Base-by-base conservation (phyloP, 768 basidiomycete genomes). In the Leucosporidium creatinivorum region DNA sequence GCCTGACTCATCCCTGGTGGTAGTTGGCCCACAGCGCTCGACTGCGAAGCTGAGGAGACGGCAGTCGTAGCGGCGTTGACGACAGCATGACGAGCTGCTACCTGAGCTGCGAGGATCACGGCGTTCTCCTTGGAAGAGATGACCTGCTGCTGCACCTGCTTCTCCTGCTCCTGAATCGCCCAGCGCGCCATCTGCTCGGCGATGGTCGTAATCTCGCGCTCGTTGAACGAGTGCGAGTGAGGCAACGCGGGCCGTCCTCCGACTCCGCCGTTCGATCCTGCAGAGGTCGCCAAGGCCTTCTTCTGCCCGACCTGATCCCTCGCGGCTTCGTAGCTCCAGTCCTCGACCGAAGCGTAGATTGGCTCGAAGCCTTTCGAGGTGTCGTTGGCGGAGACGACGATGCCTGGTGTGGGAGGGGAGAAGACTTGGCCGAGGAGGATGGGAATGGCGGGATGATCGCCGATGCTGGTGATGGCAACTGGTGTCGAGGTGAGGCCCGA, bases 401-500 rank as follows among this genome's bases (percentile, higher is more conserved):
- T 67, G 30, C 73, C 73, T 1, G 73, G 66, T 3, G 68, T 68
- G 15, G 70, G 73, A 7, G 70, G 73, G 13, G 64, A 62, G 61
- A 72, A 74, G 58, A 58, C 64, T 26, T 69, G 69, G 9, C 69
- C 67, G 48, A 74, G 69, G 19, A 73, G 55, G 58, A 66, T 58
- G 36, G 73, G 73, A n/a, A 73, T 64, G 2, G 67, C 67, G 47
- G 69, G 67, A 36, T 73, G 72, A 17, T 39, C 48, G 6, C 61
- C 55, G 28, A 58, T 52, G 17, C 57, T 30, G 17, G 47, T 54
- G 63, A 57, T 50, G 36, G 54, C n/a, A 4, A 15, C 25, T 33
- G 49, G 56, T 23, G 19, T 26, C 28, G 17, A 4, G 50, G 26
- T 3, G 52, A 39, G 33, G 47, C 56, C 49, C 59, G 67, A n/a